Percentiles rank a stretch among this genome's conserved stretches.
Conservation (phyloP, 371 early-diverging fungal species). For the Mucor mucedo region DNA sequence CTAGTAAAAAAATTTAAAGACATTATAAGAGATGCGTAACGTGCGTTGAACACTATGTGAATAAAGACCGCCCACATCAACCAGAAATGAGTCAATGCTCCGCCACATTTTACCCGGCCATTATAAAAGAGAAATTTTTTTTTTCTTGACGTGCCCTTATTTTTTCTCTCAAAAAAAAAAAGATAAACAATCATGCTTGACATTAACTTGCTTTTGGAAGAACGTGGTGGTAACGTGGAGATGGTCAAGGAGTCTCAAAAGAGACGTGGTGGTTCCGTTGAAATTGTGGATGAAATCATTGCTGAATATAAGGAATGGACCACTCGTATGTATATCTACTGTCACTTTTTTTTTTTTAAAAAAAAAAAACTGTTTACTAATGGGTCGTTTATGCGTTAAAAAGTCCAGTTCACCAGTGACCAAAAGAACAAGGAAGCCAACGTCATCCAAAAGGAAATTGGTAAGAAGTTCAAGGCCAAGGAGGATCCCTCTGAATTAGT, state of each 20-base stretch:
- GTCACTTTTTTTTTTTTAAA: no score
- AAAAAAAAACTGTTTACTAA: not conserved
- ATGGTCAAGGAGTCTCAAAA: constrained; percentile 92
- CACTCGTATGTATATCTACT: constrained; percentile 61
- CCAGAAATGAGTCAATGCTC: no score
- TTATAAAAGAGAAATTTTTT: no score
- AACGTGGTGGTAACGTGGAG: constrained; percentile 97
- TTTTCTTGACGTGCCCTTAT: no score
- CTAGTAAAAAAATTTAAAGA: constrained; percentile 12
- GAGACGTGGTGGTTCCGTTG: constrained; percentile 84
- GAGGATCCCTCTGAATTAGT: constrained; percentile 84
- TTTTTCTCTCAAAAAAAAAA: no score
- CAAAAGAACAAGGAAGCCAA: constrained; percentile 91
- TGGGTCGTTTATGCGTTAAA: not conserved
- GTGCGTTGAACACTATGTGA: no score
- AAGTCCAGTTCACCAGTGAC: constrained; percentile 87
- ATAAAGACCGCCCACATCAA: no score
- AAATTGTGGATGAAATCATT: constrained; percentile 92
- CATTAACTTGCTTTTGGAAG: constrained; percentile 89
- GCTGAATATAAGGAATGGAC: constrained; percentile 92
- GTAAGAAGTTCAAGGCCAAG: constrained; percentile 89
- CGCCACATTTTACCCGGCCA: no score
- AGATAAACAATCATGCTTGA: constrained; percentile 69
- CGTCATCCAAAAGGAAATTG: constrained; percentile 91
- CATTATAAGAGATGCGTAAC: constrained; percentile 2